Evolutionary conservation across 2,329 filamentous ascomycete species (phyloP).

Genomic region (Herpotrichia juniperi): DNA sequence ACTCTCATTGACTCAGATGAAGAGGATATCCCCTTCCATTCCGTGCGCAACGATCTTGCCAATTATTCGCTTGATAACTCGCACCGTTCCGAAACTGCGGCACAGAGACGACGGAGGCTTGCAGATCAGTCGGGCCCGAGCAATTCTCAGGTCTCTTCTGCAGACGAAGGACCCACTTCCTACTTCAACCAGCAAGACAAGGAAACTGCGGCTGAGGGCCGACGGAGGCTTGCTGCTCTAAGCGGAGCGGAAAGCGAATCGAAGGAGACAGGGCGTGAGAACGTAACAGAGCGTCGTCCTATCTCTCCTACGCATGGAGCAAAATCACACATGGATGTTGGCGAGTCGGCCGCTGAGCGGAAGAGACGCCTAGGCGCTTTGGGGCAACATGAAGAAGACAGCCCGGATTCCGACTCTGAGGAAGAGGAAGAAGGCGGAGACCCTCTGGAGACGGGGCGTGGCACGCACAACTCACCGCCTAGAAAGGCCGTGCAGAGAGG

Average conservation of each 20-base stretch:
- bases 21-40: slow-evolving; percentile 55
- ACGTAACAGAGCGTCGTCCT: slow-evolving; percentile 2
- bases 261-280: too few species aligned
- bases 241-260: too few species aligned
- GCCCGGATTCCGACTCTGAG: slow-evolving; percentile 25
- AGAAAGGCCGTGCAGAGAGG: neutral
- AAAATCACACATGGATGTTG: slow-evolving; percentile 47
- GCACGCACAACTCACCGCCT: slow-evolving; percentile 23
- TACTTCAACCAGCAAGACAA: too few species aligned
- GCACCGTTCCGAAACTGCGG: slow-evolving; percentile 39
- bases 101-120: slow-evolving; percentile 52
- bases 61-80: slow-evolving; percentile 25
- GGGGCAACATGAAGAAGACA: slow-evolving; percentile 55
- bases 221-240: slow-evolving; percentile 22
- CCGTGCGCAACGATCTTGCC: slow-evolving; percentile 45
- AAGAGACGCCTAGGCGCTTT: slow-evolving; percentile 76
- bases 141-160: slow-evolving; percentile 14
- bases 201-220: slow-evolving; percentile 29
- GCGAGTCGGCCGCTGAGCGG: slow-evolving; percentile 76
- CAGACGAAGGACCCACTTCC: slow-evolving; percentile 33
- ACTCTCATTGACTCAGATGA: slow-evolving; percentile 54
- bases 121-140: slow-evolving; percentile 25
- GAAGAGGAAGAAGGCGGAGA: slow-evolving; percentile 43
- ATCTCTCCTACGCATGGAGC: slow-evolving; percentile 18
- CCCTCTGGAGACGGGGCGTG: slow-evolving; percentile 42